A percentile compares a stretch with the other conserved stretches of the same genome.
phyloP scores from a whole-genome alignment of 1,139 yeast genomes.

The Maudiozyma humilis region DNA sequence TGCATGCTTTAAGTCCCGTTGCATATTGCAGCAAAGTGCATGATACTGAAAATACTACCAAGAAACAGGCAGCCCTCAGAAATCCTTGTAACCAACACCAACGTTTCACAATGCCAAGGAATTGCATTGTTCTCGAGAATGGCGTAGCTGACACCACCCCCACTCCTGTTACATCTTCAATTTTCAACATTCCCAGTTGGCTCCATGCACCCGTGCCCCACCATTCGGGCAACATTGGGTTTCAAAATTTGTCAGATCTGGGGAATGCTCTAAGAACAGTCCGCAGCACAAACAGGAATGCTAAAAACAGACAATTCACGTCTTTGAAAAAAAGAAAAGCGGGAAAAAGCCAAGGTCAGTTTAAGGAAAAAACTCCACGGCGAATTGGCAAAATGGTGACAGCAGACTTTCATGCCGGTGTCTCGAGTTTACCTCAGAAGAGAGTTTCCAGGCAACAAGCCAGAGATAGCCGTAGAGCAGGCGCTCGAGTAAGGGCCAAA shows the following conservation, averaged over 20 bases:
- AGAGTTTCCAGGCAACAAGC: no score
- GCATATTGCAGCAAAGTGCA: no score
- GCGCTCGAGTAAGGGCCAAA: no score
- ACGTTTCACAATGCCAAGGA: neutral
- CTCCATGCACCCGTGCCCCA: neutral
- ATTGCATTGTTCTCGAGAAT: neutral
- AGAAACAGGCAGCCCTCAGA: no score
- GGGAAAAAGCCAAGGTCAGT: neutral
- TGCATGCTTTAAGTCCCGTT: no score
- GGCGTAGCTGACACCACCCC: neutral
- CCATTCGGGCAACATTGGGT: neutral
- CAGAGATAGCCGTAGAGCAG: no score
- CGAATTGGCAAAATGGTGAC: neutral
- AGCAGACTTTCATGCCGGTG: no score
- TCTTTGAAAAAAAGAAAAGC: neutral
- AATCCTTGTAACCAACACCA: no score
- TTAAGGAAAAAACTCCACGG: neutral
- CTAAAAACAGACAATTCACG: neutral
- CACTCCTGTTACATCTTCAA: neutral
- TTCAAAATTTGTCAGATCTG: neutral
- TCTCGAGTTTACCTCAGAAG: no score
- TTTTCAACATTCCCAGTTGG: neutral
- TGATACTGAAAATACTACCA: no score
- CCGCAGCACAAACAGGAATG: neutral
- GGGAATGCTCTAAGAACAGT: neutral